Percentiles rank a stretch among this genome's conserved stretches.
These are phyloP conservation scores for Begonia loranthoides DNA, from an alignment of 306 rosid genomes.

Conservation along the genomic window DNA sequence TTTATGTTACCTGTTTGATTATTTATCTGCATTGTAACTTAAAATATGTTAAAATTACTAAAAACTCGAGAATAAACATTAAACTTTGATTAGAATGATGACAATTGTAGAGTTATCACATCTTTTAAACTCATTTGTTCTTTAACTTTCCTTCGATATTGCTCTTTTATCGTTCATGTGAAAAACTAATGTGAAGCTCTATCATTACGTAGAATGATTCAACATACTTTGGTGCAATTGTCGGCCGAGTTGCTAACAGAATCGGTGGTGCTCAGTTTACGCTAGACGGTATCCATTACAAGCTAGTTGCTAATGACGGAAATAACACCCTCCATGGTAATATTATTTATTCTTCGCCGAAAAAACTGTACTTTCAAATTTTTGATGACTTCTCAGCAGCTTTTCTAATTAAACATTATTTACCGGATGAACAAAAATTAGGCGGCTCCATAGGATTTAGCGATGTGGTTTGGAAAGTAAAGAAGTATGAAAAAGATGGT, in stretches of 20 bases:
- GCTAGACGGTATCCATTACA: constrained; percentile 44
- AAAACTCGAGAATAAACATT: too few species aligned
- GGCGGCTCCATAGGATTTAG: constrained; percentile 79
- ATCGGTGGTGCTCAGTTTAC: constrained; percentile 71
- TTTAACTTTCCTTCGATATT: too few species aligned
- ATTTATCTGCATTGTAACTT: too few species aligned
- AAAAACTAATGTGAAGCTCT: background rate
- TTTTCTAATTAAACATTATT: background rate
- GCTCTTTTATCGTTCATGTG: background rate
- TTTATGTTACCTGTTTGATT: too few species aligned
- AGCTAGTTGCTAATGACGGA: constrained; percentile 55
- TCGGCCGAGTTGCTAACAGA: constrained; percentile 85
- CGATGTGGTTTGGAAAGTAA: constrained; percentile 66
- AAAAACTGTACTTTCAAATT: background rate
- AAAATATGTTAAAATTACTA: too few species aligned
- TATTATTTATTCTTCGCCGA: background rate
- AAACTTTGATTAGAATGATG: too few species aligned
- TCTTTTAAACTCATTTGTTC: background rate
- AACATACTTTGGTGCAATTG: constrained; percentile 50
- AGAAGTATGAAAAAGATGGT: constrained; percentile 30
- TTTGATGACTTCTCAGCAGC: background rate
- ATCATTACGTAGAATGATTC: constrained; percentile 40
- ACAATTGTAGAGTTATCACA: too few species aligned
- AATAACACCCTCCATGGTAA: constrained; percentile 77
- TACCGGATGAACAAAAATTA: constrained; percentile 3